Percentiles rank a stretch among this genome's conserved stretches.
Conservation (phyloP, 306 rosid genomes). For the Fragaria iinumae region DNA sequence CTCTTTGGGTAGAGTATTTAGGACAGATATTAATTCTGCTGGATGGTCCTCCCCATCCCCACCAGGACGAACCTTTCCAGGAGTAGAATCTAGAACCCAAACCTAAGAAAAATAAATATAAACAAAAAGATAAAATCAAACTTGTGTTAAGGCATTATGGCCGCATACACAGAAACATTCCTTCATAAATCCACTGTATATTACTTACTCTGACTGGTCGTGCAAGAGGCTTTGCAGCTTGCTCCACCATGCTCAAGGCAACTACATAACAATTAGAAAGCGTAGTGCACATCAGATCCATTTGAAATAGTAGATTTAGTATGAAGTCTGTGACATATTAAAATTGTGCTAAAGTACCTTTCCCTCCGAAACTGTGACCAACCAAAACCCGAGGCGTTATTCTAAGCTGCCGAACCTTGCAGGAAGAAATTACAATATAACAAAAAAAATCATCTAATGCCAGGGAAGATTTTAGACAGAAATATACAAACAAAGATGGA, state of each 20-base stretch:
- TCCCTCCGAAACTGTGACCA: constrained; percentile 98
- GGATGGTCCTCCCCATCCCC: constrained; percentile 99
- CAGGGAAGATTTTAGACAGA: neutral
- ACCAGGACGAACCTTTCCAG: constrained; percentile 84
- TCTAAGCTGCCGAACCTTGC: constrained; percentile 69
- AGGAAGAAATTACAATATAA: constrained; percentile 28
- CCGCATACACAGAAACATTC: neutral
- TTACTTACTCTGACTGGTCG: constrained; percentile 77
- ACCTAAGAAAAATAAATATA: constrained; percentile 43
- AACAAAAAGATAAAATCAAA: neutral
- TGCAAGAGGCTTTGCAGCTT: constrained; percentile 97
- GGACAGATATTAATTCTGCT: constrained; percentile 74
- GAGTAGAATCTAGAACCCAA: constrained; percentile 93
- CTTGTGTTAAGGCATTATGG: neutral
- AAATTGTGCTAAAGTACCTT: constrained; percentile 46
- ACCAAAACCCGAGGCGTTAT: constrained; percentile 85
- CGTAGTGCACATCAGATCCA: constrained; percentile 24
- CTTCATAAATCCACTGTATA: neutral
- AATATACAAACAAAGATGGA: neutral
- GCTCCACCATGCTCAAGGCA: constrained; percentile 94
- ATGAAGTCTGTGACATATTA: neutral
- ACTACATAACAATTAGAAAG: constrained; percentile 46
- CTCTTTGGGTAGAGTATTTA: constrained; percentile 70
- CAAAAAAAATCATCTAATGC: neutral
- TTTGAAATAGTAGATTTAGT: neutral